These are phyloP conservation scores for Myxozyma neglecta DNA, from an alignment of 805 yeast species.

Conservation along the genomic window DNA sequence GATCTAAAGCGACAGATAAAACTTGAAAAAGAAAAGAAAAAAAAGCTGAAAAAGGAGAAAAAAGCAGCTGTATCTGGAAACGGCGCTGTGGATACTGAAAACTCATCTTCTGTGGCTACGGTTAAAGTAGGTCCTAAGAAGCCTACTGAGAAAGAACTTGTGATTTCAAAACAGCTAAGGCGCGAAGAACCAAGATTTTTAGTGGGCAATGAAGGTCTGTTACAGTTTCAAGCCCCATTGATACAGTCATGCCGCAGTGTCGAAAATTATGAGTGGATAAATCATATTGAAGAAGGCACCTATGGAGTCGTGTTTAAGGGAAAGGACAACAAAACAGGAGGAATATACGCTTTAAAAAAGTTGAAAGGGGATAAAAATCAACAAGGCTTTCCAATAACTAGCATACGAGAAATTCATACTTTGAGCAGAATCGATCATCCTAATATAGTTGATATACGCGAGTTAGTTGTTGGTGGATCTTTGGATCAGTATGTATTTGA, in stretches of 20 bases:
- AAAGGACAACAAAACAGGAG: conserved; percentile 44
- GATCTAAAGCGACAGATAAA: background rate
- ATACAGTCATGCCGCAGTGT: conserved; percentile 27
- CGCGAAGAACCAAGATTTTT: background rate
- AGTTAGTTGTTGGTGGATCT: conserved; percentile 50
- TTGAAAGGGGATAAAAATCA: conserved; percentile 45
- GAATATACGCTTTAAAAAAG: conserved; percentile 61
- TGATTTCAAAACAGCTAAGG: background rate
- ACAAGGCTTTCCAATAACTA: conserved; percentile 67
- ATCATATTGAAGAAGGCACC: conserved; percentile 40
- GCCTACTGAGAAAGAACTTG: background rate
- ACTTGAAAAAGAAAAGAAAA: conserved; percentile 21
- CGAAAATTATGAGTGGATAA: conserved; percentile 33
- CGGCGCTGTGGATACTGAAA: background rate
- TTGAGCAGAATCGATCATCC: conserved; percentile 51
- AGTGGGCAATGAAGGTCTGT: conserved; percentile 4
- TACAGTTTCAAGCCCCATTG: conserved; percentile 3
- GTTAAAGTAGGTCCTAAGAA: background rate
- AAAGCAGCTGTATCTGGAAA: background rate
- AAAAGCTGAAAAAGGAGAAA: conserved; percentile 20
- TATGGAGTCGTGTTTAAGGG: conserved; percentile 65
- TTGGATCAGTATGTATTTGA: conserved; percentile 26
- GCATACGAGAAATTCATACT: conserved; percentile 63
- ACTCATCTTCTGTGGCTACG: background rate
- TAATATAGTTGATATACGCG: conserved; percentile 56